A percentile compares a stretch with the other conserved stretches of the same genome.
Evolutionary conservation across 257 asterid genomes (phyloP).

Genomic region (Asclepias syriaca): DNA sequence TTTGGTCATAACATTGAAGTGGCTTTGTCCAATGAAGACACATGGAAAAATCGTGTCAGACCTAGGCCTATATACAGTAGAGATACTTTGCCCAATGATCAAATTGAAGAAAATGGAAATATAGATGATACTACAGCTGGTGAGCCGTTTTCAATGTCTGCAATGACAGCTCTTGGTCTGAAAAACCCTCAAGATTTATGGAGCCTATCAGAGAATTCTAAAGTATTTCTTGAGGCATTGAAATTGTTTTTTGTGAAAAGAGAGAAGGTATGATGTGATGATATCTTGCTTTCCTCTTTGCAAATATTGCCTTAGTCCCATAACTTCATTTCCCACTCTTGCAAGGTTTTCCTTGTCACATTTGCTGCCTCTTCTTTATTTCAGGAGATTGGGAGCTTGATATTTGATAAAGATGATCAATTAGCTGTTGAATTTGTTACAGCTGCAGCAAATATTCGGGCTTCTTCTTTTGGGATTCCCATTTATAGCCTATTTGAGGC

Average conservation of each 20-base stretch:
- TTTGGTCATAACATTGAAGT: conserved; percentile 91
- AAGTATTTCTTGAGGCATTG: conserved; percentile 77
- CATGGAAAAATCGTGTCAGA: conserved; percentile 80
- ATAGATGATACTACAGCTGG: conserved; percentile 32
- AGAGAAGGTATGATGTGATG: conserved; percentile 54
- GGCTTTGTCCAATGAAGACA: conserved; percentile 87
- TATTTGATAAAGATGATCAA: conserved; percentile 97
- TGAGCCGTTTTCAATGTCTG: conserved; percentile 59
- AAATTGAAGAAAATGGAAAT: conserved; percentile 63
- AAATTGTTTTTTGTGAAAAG: conserved; percentile 60
- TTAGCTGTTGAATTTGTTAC: conserved; percentile 96
- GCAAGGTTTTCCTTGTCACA: conserved; percentile 2
- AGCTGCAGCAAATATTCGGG: conserved; percentile 98
- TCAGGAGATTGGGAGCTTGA: conserved; percentile 90
- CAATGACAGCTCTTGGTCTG: conserved; percentile 77
- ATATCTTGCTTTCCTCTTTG: conserved; percentile 11
- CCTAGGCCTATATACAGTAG: conserved; percentile 77
- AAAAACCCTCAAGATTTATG: conserved; percentile 91
- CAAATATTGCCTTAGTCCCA: conserved; percentile 3
- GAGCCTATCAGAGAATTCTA: conserved; percentile 84
- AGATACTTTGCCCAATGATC: conserved; percentile 51
- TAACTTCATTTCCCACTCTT: conserved; percentile 2
- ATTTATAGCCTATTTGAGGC: conserved; percentile 96
- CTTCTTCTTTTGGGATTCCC: conserved; percentile 94
- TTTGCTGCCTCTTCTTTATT: conserved; percentile 4